Evolutionary conservation across 805 yeast genomes (phyloP).

Genomic region (Teunomyces aglyptinius): DNA sequence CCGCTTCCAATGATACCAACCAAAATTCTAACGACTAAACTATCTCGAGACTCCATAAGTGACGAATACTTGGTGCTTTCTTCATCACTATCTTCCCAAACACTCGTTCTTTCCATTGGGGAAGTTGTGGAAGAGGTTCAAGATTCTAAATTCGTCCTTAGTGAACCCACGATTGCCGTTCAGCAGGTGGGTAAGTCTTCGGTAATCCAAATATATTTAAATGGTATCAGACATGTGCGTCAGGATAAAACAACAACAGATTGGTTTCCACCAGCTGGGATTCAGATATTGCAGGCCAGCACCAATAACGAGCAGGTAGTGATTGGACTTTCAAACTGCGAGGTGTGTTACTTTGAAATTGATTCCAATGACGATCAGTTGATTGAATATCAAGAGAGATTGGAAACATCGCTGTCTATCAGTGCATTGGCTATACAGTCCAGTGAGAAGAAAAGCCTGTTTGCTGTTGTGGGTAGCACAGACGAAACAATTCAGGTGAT

Average conservation of each 20-base stretch:
- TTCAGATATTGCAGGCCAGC: slow-evolving; percentile 56
- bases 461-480: slow-evolving; percentile 66
- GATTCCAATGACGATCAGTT: slow-evolving; percentile 58
- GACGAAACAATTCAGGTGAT: slow-evolving; percentile 70
- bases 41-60: slow-evolving; percentile 39
- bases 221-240: slow-evolving; percentile 60
- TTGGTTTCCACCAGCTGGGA: slow-evolving; percentile 86
- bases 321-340: slow-evolving; percentile 68
- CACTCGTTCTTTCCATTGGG: slow-evolving; percentile 73
- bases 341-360: slow-evolving; percentile 79
- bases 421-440: slow-evolving; percentile 43
- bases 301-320: slow-evolving; percentile 67
- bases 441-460: slow-evolving; percentile 46
- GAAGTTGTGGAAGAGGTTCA: slow-evolving; percentile 76
- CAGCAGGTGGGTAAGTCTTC: slow-evolving; percentile 64
- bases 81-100: slow-evolving; percentile 52
- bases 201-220: slow-evolving; percentile 67
- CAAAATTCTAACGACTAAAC: slow-evolving; percentile 62
- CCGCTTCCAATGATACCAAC: slow-evolving; percentile 68
- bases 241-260: slow-evolving; percentile 44
- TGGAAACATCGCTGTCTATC: slow-evolving; percentile 51
- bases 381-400: slow-evolving; percentile 64
- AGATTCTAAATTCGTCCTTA: slow-evolving; percentile 57
- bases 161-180: slow-evolving; percentile 63
- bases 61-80: slow-evolving; percentile 69